Conservation (phyloP, 495 filamentous ascomycete genomes). For the Glarea lozoyensis region DNA sequence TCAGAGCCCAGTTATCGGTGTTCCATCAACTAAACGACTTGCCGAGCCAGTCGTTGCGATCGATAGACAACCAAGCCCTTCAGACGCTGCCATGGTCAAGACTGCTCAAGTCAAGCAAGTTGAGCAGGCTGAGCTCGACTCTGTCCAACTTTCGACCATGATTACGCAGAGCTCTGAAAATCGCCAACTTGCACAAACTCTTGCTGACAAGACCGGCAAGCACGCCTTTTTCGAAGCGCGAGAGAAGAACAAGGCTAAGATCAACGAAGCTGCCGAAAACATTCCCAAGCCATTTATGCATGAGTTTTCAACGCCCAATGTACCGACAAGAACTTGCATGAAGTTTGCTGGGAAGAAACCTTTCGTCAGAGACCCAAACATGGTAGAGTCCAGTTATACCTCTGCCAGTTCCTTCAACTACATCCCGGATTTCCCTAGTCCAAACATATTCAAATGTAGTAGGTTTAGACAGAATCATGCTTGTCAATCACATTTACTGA, state of each 20-base stretch:
- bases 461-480: no score
- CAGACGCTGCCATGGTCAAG: conserved; percentile 36
- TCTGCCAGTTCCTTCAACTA: neutral
- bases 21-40: neutral
- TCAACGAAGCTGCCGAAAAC: neutral
- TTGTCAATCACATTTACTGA: no score
- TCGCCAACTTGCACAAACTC: conserved; percentile 5
- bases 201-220: conserved; percentile 19
- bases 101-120: neutral
- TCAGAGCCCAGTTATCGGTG: neutral
- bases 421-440: neutral
- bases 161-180: neutral
- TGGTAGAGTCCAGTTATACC: neutral
- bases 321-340: neutral
- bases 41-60: neutral
- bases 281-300: no score
- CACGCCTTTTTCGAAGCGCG: conserved; percentile 18
- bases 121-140: neutral
- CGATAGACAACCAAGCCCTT: conserved; percentile 32
- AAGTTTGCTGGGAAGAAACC: neutral
- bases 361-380: no score
- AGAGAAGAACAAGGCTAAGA: conserved; percentile 17
- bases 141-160: neutral
- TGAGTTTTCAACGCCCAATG: neutral
- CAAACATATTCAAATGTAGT: no score